Conservation (phyloP, 2,329 filamentous ascomycete genomes). For the Fusarium robinianum region DNA sequence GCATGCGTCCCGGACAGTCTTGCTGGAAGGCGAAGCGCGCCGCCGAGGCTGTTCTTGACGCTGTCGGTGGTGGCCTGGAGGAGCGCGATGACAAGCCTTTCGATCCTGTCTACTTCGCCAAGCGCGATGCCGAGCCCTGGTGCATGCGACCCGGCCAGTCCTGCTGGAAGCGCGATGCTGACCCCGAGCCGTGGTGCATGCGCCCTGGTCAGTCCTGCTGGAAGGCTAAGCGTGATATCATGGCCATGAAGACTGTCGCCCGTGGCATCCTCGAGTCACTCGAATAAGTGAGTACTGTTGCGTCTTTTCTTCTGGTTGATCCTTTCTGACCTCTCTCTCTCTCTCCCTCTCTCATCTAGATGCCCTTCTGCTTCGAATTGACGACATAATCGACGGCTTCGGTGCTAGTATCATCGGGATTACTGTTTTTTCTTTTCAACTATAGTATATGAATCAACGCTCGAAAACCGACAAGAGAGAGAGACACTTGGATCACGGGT, state of each 20-base stretch:
- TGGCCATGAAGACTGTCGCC: slow-evolving; percentile 35
- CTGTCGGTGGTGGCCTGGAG: slow-evolving; percentile 27
- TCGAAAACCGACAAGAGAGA: slow-evolving; percentile 12
- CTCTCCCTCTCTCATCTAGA: not conserved
- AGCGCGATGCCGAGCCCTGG: slow-evolving; percentile 36
- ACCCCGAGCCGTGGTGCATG: slow-evolving; percentile 35
- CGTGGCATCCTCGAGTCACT: slow-evolving; percentile 34
- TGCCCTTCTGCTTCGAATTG: slow-evolving; percentile 6
- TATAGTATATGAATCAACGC: slow-evolving; percentile 9
- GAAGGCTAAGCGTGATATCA: slow-evolving; percentile 45
- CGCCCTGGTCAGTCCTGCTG: slow-evolving; percentile 43
- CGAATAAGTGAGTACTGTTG: slow-evolving; percentile 26
- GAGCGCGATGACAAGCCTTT: slow-evolving; percentile 38
- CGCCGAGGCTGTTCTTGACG: slow-evolving; percentile 32
- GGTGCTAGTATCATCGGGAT: slow-evolving; percentile 5
- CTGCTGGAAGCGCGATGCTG: slow-evolving; percentile 42
- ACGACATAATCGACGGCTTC: slow-evolving; percentile 13
- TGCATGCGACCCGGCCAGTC: slow-evolving; percentile 39
- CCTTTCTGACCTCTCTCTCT: slow-evolving; percentile 7
- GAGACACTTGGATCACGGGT: slow-evolving; percentile 13
- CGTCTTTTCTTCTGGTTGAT: not conserved
- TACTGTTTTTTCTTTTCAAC: slow-evolving; percentile 9
- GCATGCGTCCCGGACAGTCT: slow-evolving; percentile 34
- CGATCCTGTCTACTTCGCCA: slow-evolving; percentile 42
- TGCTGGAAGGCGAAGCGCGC: slow-evolving; percentile 44